Conservation (phyloP, 208 protist species). For the Wallacemonas sp. region DNA sequence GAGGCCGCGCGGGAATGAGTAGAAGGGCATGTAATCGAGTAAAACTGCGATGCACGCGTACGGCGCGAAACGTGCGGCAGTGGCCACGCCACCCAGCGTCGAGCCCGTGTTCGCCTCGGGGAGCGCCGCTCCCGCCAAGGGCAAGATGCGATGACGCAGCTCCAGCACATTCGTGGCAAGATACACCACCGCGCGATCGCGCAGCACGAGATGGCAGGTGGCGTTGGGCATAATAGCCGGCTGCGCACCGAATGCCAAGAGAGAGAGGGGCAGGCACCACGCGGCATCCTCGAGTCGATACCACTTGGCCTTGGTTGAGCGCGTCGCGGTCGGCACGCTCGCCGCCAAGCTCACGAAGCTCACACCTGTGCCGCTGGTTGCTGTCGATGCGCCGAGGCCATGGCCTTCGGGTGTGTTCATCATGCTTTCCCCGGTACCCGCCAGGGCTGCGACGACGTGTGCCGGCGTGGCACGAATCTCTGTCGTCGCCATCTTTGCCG, state of each 20-base stretch:
- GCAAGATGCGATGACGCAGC: conserved; percentile 1
- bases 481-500: not conserved
- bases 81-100: not conserved
- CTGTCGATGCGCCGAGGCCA: no score
- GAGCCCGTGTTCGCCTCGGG: not conserved
- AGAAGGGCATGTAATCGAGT: conserved; percentile 15
- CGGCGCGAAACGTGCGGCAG: not conserved
- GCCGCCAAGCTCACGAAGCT: not conserved
- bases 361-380: not conserved
- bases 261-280: conserved; percentile 4
- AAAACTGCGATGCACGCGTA: conserved; percentile 18
- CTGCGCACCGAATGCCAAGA: conserved; percentile 4
- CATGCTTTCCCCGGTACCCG: not conserved
- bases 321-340: not conserved
- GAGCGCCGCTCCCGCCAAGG: conserved; percentile 14
- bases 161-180: not conserved
- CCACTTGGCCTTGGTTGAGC: not conserved
- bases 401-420: no score
- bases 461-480: not conserved
- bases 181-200: conserved; percentile 1
- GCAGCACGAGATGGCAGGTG: conserved; percentile 5
- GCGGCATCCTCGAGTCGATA: conserved; percentile 1
- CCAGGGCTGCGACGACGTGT: no score
- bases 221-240: not conserved
- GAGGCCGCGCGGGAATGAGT: not conserved